Evolutionary conservation across 495 filamentous ascomycete genomes (phyloP), one percentile per base, ranked within the genome.

Genomic region (Penicillium diatomitis): DNA sequence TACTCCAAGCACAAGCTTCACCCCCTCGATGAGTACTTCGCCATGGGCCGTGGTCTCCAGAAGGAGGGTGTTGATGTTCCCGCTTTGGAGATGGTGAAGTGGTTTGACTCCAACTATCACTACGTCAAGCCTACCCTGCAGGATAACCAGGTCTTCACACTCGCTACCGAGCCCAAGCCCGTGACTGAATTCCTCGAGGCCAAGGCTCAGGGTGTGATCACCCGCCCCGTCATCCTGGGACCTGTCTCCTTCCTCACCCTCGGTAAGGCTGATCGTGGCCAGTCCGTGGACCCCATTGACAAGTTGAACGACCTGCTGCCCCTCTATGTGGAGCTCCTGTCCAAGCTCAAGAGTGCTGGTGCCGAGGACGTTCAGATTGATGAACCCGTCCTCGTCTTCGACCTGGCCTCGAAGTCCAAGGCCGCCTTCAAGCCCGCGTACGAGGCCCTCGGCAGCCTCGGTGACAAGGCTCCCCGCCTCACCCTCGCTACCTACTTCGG

Each of bases 41-140:
- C 92, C 67, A 95, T 97, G 92, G 92, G 94, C 63, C 85, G 92
- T 81, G 92, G 92, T 68, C 90, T 88, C 70, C 92, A 98, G 73
- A 89, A 87, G 78, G 72, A 74, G 48, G 73, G 73, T 49, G 62
- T 98, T 55, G 92, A 98, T 75, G 92, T 98, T 59, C 90, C 91
- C 42, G 77, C 75, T 62, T 77, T 97, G 77, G 92, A 98, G 79
- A 98, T 98, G 92, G 92, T 98, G 47, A 98, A 98, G 77, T 98
- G 94, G 92, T 98, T 98, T 69, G 92, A 98, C 79, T 95, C 88
- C 56, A 98, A 98, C 84, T 98, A 98, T 82, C 92, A 98, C 80
- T 97, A 97, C 76, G 92, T 97, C 72, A 96, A 96, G 82, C 92
- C 92, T 50, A 96, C 92, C 50, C 80, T 98, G 49, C 86, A 95